Base-by-base conservation (phyloP, 805 yeast genomes). In the Crinitomyces ghanaensis region DNA sequence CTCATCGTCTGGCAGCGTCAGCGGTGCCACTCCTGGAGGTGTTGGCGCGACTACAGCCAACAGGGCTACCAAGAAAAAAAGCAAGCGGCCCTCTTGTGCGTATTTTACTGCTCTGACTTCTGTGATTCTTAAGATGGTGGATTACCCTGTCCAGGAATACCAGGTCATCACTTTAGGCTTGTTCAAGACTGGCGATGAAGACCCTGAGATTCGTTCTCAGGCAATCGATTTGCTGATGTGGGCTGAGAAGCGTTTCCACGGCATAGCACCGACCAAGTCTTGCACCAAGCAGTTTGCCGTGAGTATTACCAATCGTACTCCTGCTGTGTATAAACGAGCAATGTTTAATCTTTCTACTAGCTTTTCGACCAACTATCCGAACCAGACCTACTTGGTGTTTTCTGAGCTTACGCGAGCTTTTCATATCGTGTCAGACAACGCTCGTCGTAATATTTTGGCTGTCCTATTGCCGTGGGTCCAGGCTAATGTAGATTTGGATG, bases 381-480 rank as follows among this genome's bases (percentile, higher is more conserved):
- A 74, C 37, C 72, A 69, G 45, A 70, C 74, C 37, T 65, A 65
- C 49, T 60, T 63, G 38, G 62, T 82, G 53, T 69, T 88, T 47
- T 76, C 93, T 41, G 74, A 80, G 54, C 56, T 81, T 55, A 72
- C 91, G 3, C 63, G 71, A 66, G 66, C 73, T 45, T 75, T 81
- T 56, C 73, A 75, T 48, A 66, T 68, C 28, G 77, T 77, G 33
- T 60, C 66, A 25, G 62, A 63, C 33, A 67, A 68, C 16, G 68
- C 80, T 1, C 67, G 91, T 48, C 71, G 82, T 37, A 95, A 86
- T 51, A 67, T 88, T 8, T 58, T 88, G 36, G 74, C 91, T 0
- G 76, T 86, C 16, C 54, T 91, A 32, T 61, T 83, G 6, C 96
- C 98, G 1, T 91, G 97, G 96, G 72, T 86, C n/a, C 91, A 81